Evolutionary conservation across 805 yeast genomes (phyloP), one percentile per base, ranked within the genome.

Genomic region (Candida germanica): DNA sequence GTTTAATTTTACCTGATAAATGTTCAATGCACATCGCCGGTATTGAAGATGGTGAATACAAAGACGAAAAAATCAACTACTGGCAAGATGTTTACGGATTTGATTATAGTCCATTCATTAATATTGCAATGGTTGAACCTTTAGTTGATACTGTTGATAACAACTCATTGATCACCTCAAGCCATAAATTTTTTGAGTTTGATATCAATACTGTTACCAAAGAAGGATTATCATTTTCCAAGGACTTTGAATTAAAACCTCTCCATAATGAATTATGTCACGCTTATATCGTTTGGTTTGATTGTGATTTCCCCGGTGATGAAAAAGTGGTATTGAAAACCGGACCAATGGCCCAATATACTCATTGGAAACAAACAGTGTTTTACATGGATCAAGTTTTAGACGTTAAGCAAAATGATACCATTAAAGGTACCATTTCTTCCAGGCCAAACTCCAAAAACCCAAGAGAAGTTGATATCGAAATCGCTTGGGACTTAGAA

Each of bases 311-410:
- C 76, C 93, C 93, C 28, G 74, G 70, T 35, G 72, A 70, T 39
- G 77, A 79, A 49, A 76, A 74, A 47, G 82, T 91, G 40, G 68
- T 66, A 21, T 89, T 93, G 58, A 82, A 93, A 14, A 94, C 99
- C 10, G 98, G 98, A 16, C 96, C 99, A 23, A 88, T 84, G 64
- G 81, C 88, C 31, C 78, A 80, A 49, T 88, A 89, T 71, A 93
- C 98, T 11, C 99, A 93, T 68, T 93, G 99, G 99, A 94, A 93
- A 62, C 98, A 93, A 68, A 85, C 96, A 13, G 94, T 93, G 1
- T 88, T 94, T 65, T 94, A 93, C 62, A 72, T 91, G 54, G 79
- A 75, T 49, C 85, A 87, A 51, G 95, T 86, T 19, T 63, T 91
- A 46, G 85, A 80, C 53, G 65, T 84, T 44, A 80, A 81, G 54